A percentile compares a stretch with the other conserved stretches of the same genome.
Evolutionary conservation across 2,329 filamentous ascomycete species (phyloP).

Genomic region (Fusarium austroafricanum): DNA sequence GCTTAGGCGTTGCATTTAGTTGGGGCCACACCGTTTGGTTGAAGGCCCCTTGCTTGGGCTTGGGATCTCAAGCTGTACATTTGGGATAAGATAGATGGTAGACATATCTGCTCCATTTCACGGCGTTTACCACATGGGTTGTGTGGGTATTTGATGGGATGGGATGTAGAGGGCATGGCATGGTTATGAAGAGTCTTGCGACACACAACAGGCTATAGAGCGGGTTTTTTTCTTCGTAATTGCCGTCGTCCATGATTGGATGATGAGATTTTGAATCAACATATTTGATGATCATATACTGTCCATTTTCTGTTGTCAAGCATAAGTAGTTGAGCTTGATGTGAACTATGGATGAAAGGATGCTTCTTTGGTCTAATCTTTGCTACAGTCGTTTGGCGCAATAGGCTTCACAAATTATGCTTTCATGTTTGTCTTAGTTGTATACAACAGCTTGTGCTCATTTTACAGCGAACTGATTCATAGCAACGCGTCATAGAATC

Average conservation of each 20-base stretch:
- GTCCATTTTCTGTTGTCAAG: neutral
- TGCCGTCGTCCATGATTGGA: conserved; percentile 28
- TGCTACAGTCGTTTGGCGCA: neutral
- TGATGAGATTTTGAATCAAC: conserved; percentile 38
- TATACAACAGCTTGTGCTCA: neutral
- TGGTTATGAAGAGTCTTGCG: conserved; percentile 30
- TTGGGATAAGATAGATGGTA: conserved; percentile 46
- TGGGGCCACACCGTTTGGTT: conserved; percentile 7
- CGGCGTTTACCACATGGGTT: conserved; percentile 43
- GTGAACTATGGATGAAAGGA: neutral
- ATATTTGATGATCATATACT: conserved; percentile 7
- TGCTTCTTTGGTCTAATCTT: too few species aligned
- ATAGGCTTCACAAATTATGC: neutral
- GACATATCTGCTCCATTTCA: conserved; percentile 40
- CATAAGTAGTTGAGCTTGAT: too few species aligned
- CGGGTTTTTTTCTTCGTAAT: conserved; percentile 39
- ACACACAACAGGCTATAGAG: conserved; percentile 23
- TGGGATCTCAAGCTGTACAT: conserved; percentile 40
- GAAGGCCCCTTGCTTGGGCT: conserved; percentile 17
- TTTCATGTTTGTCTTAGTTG: neutral
- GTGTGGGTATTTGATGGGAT: conserved; percentile 29
- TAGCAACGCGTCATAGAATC: neutral
- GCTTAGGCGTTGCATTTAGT: conserved; percentile 38
- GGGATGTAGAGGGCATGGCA: conserved; percentile 26
- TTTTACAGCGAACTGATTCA: neutral